Base-by-base conservation (phyloP, 495 filamentous ascomycete species). In the Hypomontagnella submonticulosa region DNA sequence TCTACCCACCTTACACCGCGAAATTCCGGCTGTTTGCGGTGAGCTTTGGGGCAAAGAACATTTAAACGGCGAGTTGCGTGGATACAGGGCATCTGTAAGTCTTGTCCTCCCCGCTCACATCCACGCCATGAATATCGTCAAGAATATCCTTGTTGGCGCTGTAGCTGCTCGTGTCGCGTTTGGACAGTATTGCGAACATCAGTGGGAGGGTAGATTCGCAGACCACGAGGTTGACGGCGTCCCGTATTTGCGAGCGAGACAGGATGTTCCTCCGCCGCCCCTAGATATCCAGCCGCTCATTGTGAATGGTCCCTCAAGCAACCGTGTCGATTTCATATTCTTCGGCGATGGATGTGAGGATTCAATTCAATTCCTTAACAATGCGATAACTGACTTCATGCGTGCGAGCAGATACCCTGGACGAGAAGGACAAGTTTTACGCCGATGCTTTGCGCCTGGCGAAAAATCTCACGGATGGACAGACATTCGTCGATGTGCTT, bases 371-470 rank as follows among this genome's bases (percentile, higher is more conserved):
- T 12, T 1, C 46, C 0, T 20, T 13, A 1, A 13, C n/a, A n/a
- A n/a, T n/a, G n/a, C n/a, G n/a, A n/a, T n/a, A n/a, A n/a, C n/a
- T n/a, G n/a, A n/a, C n/a, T n/a, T n/a, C n/a, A n/a, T n/a, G n/a
- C n/a, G n/a, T n/a, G n/a, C n/a, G n/a, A n/a, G n/a, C 32, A 71
- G 69, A 71, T 57, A 71, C 69, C 12, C 43, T 63, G 27, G 61
- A 63, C 9, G 66, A 71, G 57, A 69, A 66, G 16, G 69, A 71
- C 30, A 71, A 71, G 16, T 71, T 69, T 54, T 71, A 69, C 43
- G 57, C 65, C 11, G 69, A 71, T 55, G 69, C 69, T 3, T n/a
- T 69, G 41, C 53, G 51, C 27, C 52, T 71, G 33, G 66, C 69
- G 4, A 60, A 37, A 23, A 71, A 71, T 12, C 41, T 71, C 34